These are phyloP conservation scores for Diplodia scrobiculata DNA, from an alignment of 2,329 filamentous ascomycete species.

Conservation along the genomic window DNA sequence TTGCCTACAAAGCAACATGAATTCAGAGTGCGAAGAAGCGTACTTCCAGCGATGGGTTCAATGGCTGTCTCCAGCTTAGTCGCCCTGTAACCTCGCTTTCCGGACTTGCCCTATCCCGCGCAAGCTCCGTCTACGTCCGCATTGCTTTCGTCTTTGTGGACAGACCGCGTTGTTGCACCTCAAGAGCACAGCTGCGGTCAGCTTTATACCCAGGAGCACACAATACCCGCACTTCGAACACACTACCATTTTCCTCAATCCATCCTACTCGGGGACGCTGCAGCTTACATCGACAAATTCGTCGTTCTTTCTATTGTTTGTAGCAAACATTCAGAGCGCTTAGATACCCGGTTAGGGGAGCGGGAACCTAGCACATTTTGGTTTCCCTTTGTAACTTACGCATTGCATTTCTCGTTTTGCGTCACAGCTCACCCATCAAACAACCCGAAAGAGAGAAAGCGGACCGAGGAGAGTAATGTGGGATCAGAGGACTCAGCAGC, in stretches of 20 bases:
- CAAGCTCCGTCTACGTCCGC: not conserved
- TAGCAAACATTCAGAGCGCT: conserved; percentile 12
- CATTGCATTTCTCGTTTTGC: conserved; percentile 8
- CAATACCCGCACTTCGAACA: not conserved
- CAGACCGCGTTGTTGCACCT: not conserved
- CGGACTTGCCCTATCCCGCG: not conserved
- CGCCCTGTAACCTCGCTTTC: not conserved
- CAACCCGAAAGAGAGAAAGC: not conserved
- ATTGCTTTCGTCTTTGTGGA: not conserved
- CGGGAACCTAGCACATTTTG: conserved; percentile 16
- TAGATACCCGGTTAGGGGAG: conserved; percentile 24
- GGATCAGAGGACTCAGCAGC: not conserved
- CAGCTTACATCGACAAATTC: not conserved
- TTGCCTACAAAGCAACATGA: not conserved
- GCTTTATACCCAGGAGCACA: not conserved
- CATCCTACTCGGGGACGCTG: not conserved
- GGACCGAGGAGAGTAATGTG: not conserved
- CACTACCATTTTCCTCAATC: not conserved
- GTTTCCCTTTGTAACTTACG: not conserved
- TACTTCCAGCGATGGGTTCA: not conserved
- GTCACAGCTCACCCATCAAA: conserved; percentile 1
- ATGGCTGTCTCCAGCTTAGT: not conserved
- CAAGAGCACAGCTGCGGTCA: not conserved
- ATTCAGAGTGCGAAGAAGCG: not conserved
- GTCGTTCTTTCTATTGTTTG: not conserved